phyloP scores from a whole-genome alignment of 106 monocot genomes.

The Dendrobium catenatum region DNA sequence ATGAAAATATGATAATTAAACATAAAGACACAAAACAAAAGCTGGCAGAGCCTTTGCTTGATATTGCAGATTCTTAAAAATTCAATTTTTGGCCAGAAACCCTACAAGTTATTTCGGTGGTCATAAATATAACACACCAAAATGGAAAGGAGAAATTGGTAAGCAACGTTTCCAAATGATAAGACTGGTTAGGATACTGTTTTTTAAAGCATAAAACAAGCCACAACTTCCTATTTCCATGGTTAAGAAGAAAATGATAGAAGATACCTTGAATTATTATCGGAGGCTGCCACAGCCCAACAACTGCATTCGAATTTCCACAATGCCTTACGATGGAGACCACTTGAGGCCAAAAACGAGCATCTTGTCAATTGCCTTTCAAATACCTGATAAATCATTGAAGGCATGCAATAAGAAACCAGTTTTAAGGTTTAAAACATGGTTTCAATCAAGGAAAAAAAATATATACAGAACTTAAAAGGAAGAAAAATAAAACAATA shows the following conservation, averaged over 20 bases:
- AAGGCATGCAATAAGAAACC: background rate
- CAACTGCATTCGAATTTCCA: constrained; percentile 79
- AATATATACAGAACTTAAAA: background rate
- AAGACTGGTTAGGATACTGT: background rate
- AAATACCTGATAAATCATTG: constrained; percentile 10
- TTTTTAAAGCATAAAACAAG: background rate
- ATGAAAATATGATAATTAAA: background rate
- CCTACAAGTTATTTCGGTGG: background rate
- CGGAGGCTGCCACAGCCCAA: constrained; percentile 11
- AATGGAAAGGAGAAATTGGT: background rate
- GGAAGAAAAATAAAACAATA: background rate
- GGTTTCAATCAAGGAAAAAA: constrained; percentile 1
- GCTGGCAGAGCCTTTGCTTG: background rate
- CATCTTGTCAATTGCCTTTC: constrained; percentile 28
- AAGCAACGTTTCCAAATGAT: background rate
- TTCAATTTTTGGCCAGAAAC: background rate
- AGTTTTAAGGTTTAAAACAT: background rate
- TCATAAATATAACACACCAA: background rate
- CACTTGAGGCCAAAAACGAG: constrained; percentile 31
- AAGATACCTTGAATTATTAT: constrained; percentile 34
- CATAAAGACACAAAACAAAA: background rate
- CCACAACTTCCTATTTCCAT: background rate
- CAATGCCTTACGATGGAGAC: constrained; percentile 45
- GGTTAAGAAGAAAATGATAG: background rate
- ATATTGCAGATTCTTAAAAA: background rate